Evolutionary conservation across 306 rosid genomes (phyloP).

Genomic region (Castanea sativa): DNA sequence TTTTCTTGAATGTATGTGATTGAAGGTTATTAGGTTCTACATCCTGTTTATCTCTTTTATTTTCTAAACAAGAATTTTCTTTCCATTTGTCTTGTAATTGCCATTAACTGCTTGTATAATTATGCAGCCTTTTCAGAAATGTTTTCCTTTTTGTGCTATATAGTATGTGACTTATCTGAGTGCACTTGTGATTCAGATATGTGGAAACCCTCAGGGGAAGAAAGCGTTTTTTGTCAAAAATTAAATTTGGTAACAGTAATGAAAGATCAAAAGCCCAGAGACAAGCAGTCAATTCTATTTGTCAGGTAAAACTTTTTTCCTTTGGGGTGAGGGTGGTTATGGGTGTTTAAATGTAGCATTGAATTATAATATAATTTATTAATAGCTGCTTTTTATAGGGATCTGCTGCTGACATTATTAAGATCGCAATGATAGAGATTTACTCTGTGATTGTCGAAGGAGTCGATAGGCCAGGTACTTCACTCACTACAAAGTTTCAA

Average conservation of each 20-base stretch:
- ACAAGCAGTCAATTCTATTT: constrained; percentile 95
- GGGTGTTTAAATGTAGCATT: not conserved
- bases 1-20: not conserved
- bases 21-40: not conserved
- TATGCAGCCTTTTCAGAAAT: constrained; percentile 11
- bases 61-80: not conserved
- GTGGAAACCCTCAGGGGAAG: constrained; percentile 83
- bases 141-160: not conserved
- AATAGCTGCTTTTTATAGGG: constrained; percentile 52
- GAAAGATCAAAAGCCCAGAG: constrained; percentile 93
- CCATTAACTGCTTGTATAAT: not conserved
- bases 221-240: constrained; percentile 87
- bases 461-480: constrained; percentile 37
- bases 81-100: not conserved
- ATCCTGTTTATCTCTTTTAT: not conserved
- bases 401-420: constrained; percentile 94
- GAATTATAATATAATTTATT: constrained; percentile 12
- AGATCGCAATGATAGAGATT: constrained; percentile 78
- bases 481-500: constrained; percentile 35
- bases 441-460: constrained; percentile 52
- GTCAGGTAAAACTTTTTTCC: constrained; percentile 60
- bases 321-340: not conserved
- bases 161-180: constrained; percentile 3
- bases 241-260: constrained; percentile 62
- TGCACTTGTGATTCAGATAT: constrained; percentile 50